Percentiles rank a stretch among this genome's conserved stretches.
phyloP scores from a whole-genome alignment of 2,329 filamentous ascomycete species.

The Aspergillus udagawae region DNA sequence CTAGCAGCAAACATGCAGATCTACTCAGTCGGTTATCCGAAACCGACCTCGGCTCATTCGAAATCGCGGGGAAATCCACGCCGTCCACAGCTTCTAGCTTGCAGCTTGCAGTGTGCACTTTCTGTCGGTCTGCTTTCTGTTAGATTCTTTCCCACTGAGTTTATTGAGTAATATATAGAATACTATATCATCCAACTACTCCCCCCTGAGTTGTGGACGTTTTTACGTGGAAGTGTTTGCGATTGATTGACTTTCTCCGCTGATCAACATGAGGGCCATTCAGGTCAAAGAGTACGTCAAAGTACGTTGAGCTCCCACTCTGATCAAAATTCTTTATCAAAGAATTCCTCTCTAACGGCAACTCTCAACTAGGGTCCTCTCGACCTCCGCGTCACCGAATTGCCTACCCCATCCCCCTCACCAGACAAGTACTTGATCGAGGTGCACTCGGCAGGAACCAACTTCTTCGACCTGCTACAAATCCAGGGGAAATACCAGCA shows the following conservation, averaged over 20 bases:
- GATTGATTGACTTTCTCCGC: neutral
- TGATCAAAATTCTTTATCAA: slow-evolving; percentile 2
- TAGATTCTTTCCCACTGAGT: neutral
- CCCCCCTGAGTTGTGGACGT: neutral
- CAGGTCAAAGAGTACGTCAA: slow-evolving; percentile 71
- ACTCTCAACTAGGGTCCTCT: slow-evolving; percentile 60
- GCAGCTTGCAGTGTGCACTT: neutral
- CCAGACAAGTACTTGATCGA: slow-evolving; percentile 78
- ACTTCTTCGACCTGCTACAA: slow-evolving; percentile 97
- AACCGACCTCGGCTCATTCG: slow-evolving; percentile 12
- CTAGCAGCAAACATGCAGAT: neutral
- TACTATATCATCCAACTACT: neutral
- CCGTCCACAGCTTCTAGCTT: neutral
- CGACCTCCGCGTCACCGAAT: slow-evolving; percentile 69
- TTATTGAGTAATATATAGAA: neutral
- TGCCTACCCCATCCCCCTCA: slow-evolving; percentile 70
- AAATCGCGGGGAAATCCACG: slow-evolving; percentile 4
- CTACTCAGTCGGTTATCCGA: slow-evolving; percentile 8
- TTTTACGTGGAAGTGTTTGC: neutral
- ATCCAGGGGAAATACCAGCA: slow-evolving; percentile 94
- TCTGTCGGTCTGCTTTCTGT: neutral
- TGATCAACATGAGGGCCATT: slow-evolving; percentile 65
- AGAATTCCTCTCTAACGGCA: slow-evolving; percentile 1
- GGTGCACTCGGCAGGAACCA: slow-evolving; percentile 82
- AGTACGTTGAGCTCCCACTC: slow-evolving; percentile 39